Conservation (phyloP, 176 grass and related monocot genomes). For the Ampelocalamus luodianensis region DNA sequence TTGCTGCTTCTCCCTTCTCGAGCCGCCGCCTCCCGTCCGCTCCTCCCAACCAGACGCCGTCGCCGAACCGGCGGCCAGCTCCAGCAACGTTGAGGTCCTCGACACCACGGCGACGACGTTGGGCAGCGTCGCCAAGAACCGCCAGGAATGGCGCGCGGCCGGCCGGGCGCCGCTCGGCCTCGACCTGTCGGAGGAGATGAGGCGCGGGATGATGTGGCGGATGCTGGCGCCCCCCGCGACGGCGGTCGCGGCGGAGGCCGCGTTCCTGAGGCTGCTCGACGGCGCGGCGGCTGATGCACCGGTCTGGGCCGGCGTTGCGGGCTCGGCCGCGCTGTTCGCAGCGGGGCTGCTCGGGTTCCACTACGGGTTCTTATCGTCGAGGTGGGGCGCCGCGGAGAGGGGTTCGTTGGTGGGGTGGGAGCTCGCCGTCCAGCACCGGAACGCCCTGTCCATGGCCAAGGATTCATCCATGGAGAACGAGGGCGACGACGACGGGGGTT, state of each 20-base stretch:
- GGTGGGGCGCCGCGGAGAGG: constrained; percentile 42
- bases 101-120: not conserved
- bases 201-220: constrained; percentile 52
- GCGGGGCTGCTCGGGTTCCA: constrained; percentile 42
- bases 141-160: constrained; percentile 20
- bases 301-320: constrained; percentile 27
- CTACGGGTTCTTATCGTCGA: constrained; percentile 60
- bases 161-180: too few species aligned
- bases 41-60: too few species aligned
- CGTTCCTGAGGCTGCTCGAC: constrained; percentile 44
- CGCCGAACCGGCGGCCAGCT: constrained; percentile 22
- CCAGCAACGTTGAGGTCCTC: constrained; percentile 44
- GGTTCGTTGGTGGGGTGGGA: constrained; percentile 51
- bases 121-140: not conserved
- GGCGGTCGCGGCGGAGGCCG: constrained; percentile 40
- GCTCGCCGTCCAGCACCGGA: constrained; percentile 49
- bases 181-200: constrained; percentile 38
- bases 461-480: not conserved
- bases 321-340: constrained; percentile 42
- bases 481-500: not conserved
- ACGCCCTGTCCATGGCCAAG: constrained; percentile 26
- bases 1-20: constrained; percentile 40
- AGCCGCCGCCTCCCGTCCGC: not conserved
- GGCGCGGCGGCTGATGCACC: constrained; percentile 23
- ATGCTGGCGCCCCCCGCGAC: constrained; percentile 43